phyloP scores from a whole-genome alignment of 352 stramenopile species.

The Aphanomyces euteiches region DNA sequence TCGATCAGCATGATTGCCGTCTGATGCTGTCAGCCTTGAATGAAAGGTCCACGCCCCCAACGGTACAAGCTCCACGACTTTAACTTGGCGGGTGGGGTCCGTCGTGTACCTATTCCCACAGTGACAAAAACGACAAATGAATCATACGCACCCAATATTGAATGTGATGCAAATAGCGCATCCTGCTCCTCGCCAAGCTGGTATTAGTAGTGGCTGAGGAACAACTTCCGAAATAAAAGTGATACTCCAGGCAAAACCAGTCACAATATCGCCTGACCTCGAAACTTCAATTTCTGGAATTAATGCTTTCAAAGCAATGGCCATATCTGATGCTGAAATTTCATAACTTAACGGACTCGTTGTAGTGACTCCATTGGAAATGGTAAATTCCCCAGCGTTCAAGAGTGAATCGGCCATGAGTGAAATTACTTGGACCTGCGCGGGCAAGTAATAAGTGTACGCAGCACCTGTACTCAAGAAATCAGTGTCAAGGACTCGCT shows the following conservation, averaged over 20 bases:
- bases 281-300: constrained; percentile 83
- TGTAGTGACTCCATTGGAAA: constrained; percentile 57
- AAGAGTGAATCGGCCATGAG: constrained; percentile 59
- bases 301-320: constrained; percentile 75
- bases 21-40: constrained; percentile 48
- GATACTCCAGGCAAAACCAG: constrained; percentile 75
- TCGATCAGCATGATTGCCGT: constrained; percentile 67
- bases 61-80: constrained; percentile 44
- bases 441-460: constrained; percentile 72
- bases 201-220: constrained; percentile 49
- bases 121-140: neutral
- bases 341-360: constrained; percentile 61
- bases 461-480: constrained; percentile 69
- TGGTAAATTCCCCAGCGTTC: constrained; percentile 63
- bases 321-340: constrained; percentile 61
- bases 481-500: constrained; percentile 48
- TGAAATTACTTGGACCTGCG: constrained; percentile 64
- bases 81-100: constrained; percentile 55
- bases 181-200: constrained; percentile 58
- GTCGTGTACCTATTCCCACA: constrained; percentile 32
- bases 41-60: constrained; percentile 69
- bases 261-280: constrained; percentile 60
- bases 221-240: constrained; percentile 81
- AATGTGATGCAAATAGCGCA: constrained; percentile 71
- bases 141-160: constrained; percentile 46